phyloP scores from a whole-genome alignment of 805 yeast genomes.

The Candida insectalens region DNA sequence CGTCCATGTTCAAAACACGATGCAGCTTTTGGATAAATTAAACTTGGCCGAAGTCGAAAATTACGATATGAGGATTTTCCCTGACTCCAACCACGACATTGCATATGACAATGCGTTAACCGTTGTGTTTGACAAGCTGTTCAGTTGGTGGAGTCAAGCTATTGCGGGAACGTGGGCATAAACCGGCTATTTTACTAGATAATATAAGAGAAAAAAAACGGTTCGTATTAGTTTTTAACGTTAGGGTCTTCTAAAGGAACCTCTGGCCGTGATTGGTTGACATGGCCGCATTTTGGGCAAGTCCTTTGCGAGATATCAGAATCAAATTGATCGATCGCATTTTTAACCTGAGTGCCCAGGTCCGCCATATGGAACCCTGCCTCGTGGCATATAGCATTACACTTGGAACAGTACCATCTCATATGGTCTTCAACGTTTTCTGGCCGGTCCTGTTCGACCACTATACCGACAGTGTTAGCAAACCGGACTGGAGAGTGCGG shows the following conservation, averaged over 20 bases:
- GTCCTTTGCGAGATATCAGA: slow-evolving; percentile 53
- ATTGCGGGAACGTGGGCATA: slow-evolving; percentile 27
- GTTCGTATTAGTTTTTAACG: no score
- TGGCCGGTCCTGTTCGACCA: slow-evolving; percentile 89
- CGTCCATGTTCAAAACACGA: slow-evolving; percentile 68
- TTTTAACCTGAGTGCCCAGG: slow-evolving; percentile 84
- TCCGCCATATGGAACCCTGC: slow-evolving; percentile 66
- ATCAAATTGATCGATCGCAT: slow-evolving; percentile 67
- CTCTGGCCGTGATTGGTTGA: slow-evolving; percentile 59
- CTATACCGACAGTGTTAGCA: slow-evolving; percentile 80
- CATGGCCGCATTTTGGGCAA: slow-evolving; percentile 65
- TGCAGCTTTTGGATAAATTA: slow-evolving; percentile 50
- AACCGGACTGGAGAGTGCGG: slow-evolving; percentile 90
- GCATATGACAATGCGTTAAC: slow-evolving; percentile 67
- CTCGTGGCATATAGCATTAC: slow-evolving; percentile 59
- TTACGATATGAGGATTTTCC: slow-evolving; percentile 81
- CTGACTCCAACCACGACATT: slow-evolving; percentile 89
- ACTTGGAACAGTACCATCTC: slow-evolving; percentile 80
- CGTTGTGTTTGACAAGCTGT: slow-evolving; percentile 63
- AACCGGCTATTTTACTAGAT: no score
- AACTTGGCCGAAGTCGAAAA: slow-evolving; percentile 45
- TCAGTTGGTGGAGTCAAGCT: slow-evolving; percentile 58
- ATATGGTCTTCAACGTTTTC: slow-evolving; percentile 56
- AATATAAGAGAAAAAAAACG: no score
- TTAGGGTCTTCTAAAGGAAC: slow-evolving; percentile 3